Evolutionary conservation across 2,329 filamentous ascomycete species (phyloP).

Genomic region (Clonostachys solani): DNA sequence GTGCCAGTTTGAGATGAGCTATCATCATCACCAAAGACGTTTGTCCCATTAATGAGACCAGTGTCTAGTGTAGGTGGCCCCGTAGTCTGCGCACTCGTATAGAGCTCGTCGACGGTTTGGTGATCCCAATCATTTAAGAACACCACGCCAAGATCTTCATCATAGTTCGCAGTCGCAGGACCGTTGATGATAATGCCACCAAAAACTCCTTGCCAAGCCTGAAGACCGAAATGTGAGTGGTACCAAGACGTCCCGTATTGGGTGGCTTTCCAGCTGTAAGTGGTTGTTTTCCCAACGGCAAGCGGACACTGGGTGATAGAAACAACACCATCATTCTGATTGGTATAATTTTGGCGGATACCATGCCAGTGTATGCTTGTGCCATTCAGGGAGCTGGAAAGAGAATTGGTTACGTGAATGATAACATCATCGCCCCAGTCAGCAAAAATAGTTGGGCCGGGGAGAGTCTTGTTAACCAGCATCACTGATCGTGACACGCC

Average conservation of each 20-base stretch:
- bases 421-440: constrained; percentile 44
- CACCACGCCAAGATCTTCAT: constrained; percentile 57
- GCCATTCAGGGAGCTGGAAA: constrained; percentile 39
- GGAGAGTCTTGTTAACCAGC: constrained; percentile 53
- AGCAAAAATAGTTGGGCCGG: constrained; percentile 53
- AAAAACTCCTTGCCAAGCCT: constrained; percentile 50
- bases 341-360: constrained; percentile 50
- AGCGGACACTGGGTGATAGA: constrained; percentile 52
- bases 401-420: constrained; percentile 49
- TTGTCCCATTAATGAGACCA: constrained; percentile 39
- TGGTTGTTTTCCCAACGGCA: constrained; percentile 37
- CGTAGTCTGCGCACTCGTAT: constrained; percentile 12
- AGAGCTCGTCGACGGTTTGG: constrained; percentile 30
- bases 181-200: constrained; percentile 60
- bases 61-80: constrained; percentile 35
- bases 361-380: constrained; percentile 62
- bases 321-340: constrained; percentile 52
- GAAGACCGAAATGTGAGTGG: constrained; percentile 50
- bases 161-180: constrained; percentile 53
- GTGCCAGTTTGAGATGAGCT: constrained; percentile 15
- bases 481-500: constrained; percentile 32
- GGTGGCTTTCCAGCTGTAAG: constrained; percentile 48
- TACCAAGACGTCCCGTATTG: constrained; percentile 59
- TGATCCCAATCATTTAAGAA: constrained; percentile 58
- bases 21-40: constrained; percentile 23